Conservation (phyloP, 495 filamentous ascomycete genomes). For the Tricharina praecox region DNA sequence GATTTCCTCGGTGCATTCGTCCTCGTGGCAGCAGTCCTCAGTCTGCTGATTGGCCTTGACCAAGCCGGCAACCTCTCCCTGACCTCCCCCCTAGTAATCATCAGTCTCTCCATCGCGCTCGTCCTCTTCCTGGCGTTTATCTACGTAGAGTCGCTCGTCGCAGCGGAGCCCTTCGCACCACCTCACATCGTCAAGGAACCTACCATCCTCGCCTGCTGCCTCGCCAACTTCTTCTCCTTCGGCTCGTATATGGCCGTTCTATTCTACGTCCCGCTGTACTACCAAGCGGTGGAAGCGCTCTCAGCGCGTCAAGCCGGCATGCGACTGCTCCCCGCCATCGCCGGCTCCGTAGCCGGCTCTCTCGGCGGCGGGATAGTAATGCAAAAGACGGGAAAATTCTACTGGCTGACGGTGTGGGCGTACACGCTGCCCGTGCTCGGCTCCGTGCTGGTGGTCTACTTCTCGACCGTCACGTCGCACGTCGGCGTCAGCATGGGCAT, state of each 20-base stretch:
- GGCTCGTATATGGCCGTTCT: constrained; percentile 44
- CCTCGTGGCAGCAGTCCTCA: constrained; percentile 53
- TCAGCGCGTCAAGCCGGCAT: constrained; percentile 49
- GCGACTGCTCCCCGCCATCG: constrained; percentile 49
- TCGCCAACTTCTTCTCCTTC: constrained; percentile 63
- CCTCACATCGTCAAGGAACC: constrained; percentile 60
- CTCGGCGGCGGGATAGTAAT: constrained; percentile 54
- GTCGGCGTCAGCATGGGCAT: constrained; percentile 41
- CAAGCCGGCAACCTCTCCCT: constrained; percentile 61
- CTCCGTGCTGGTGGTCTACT: constrained; percentile 36
- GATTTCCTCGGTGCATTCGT: constrained; percentile 63
- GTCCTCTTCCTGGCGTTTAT: constrained; percentile 51
- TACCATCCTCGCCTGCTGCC: constrained; percentile 48
- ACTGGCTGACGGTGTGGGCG: constrained; percentile 48
- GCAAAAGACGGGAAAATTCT: constrained; percentile 61
- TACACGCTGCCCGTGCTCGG: constrained; percentile 40
- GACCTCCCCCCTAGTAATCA: constrained; percentile 41
- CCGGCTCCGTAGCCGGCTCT: constrained; percentile 47
- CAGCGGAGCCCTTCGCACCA: constrained; percentile 62
- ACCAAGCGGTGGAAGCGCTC: constrained; percentile 54
- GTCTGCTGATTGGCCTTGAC: constrained; percentile 59
- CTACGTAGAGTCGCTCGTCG: constrained; percentile 53
- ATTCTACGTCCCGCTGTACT: constrained; percentile 69
- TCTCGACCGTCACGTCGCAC: constrained; percentile 40
- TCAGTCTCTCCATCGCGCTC: constrained; percentile 39